Base-by-base conservation (phyloP, 78 protist species). In the Anaeramoeba ignava region DNA sequence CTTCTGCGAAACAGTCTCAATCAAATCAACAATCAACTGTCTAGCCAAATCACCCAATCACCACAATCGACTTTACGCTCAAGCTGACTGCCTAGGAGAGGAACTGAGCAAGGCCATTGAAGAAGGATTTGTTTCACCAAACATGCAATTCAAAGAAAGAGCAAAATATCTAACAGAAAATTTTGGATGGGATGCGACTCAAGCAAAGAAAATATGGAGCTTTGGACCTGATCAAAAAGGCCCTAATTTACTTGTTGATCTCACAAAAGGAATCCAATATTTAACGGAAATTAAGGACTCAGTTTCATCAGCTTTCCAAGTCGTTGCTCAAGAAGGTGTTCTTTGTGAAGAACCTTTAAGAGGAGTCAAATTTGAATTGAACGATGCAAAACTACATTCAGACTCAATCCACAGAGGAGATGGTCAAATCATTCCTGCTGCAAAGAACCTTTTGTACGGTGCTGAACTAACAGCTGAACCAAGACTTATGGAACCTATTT, bases 331-430 rank as follows among this genome's bases (percentile, higher is more conserved):
- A 86, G 95, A 94, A 88, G 99, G 99, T 79, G 96, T 91, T 31
- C 82, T 96, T 39, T 94, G 97, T 91, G 99, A 96, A 83, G 99
- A 98, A 94, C 88, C 88, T 85, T 41, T 96, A 90, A 93, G 99
- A 79, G 99, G 96, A 79, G 78, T 93, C 80, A 88, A 94, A 85
- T 88, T 93, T 92, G 83, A 95, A 91, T 1, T 97, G 54, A 39
- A 36, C 78, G 99, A 96, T 80, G 98, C 92, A 41, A 89, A 91
- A 40, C 93, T 98, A 68, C 99, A 96, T 93, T 93, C 99, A 40
- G 99, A 98, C 84, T 93, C 99, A 83, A 95, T 96, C 88, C 99
- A 97, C 92, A 91, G 99, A 39, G 99, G 99, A 67, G 96, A 94
- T 39, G 95, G 93, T 67, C 96, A 95, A 88, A 87, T 93, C 89